phyloP scores from a whole-genome alignment of 129 eudicot species.

The Calendula officinalis region DNA sequence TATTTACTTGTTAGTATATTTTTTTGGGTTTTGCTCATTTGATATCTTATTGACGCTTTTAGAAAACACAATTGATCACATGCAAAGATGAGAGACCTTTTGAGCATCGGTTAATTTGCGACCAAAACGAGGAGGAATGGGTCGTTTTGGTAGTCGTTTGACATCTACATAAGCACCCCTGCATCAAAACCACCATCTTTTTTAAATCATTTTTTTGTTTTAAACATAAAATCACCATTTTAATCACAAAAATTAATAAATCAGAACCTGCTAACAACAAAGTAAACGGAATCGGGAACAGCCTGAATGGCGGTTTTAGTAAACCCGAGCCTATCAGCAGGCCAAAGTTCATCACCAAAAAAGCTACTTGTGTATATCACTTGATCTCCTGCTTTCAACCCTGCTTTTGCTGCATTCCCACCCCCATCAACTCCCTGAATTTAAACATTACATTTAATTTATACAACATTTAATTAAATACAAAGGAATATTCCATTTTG shows the following conservation, averaged over 20 bases:
- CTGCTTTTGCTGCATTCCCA: constrained; percentile 95
- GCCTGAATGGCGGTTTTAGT: constrained; percentile 98
- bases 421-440: constrained; percentile 77
- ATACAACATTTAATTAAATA: background rate
- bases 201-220: background rate
- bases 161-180: constrained; percentile 93
- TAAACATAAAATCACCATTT: background rate
- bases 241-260: background rate
- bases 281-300: constrained; percentile 89
- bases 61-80: background rate
- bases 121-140: constrained; percentile 94
- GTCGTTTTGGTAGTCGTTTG: constrained; percentile 86
- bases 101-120: constrained; percentile 82
- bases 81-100: constrained; percentile 43
- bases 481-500: background rate
- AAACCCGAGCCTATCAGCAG: constrained; percentile 94
- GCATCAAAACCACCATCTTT: constrained; percentile 22
- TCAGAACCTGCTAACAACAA: constrained; percentile 82
- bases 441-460: background rate
- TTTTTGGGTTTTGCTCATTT: background rate
- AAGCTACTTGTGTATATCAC: constrained; percentile 95
- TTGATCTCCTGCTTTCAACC: constrained; percentile 89
- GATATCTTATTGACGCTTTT: background rate
- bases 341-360: constrained; percentile 99
- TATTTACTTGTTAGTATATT: too few species aligned